A percentile compares a stretch with the other conserved stretches of the same genome.
Conservation (phyloP, 2,329 filamentous ascomycete genomes). For the Trichoderma sp. region DNA sequence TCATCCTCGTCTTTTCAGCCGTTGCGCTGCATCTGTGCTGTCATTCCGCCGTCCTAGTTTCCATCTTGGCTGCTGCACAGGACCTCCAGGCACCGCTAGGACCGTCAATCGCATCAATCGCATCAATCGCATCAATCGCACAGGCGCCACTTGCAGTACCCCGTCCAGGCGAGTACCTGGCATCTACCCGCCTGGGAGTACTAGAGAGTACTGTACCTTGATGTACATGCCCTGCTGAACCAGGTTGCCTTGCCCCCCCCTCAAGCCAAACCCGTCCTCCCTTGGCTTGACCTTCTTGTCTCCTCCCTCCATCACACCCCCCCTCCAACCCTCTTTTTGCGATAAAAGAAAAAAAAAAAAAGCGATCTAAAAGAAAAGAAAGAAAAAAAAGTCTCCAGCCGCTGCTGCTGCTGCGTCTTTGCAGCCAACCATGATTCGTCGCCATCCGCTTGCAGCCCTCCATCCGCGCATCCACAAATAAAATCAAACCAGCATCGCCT, state of each 20-base stretch:
- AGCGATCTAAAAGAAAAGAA: neutral
- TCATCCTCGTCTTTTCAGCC: neutral
- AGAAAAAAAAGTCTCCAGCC: neutral
- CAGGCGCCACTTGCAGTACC: neutral
- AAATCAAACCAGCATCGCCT: slow-evolving; percentile 1
- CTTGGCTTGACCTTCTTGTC: neutral
- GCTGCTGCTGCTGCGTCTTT: slow-evolving; percentile 29
- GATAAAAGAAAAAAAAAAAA: neutral
- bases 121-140: neutral
- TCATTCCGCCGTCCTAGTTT: neutral
- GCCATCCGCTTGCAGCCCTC: slow-evolving; percentile 30
- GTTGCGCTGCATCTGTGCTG: neutral
- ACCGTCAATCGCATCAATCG: neutral
- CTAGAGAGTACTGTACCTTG: too few species aligned
- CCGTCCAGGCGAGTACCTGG: neutral
- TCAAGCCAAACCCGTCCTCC: neutral
- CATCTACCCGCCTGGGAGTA: too few species aligned
- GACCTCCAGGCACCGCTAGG: neutral
- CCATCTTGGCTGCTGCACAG: neutral
- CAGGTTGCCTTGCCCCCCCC: neutral
- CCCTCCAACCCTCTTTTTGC: neutral
- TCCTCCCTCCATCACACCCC: neutral
- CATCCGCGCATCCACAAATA: slow-evolving; percentile 28
- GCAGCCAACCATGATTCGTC: slow-evolving; percentile 35
- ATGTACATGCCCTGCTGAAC: neutral